Conservation (phyloP, 305 asterid genomes). For the Rubia balearica region DNA sequence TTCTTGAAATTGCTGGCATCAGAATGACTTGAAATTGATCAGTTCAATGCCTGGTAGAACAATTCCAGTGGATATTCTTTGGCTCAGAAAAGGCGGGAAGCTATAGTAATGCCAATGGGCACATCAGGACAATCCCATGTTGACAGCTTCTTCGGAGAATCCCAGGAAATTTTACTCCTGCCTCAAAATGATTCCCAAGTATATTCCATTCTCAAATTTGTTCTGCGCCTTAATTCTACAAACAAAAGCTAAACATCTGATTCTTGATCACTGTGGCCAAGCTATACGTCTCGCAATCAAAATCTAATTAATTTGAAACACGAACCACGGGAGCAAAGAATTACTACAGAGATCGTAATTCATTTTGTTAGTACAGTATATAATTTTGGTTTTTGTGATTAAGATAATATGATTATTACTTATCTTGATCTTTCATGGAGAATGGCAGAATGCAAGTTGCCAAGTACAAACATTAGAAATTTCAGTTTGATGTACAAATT, state of each 20-base stretch:
- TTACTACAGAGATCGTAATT: neutral
- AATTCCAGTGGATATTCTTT: constrained; percentile 17
- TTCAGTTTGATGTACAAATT: neutral
- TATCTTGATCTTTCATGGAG: neutral
- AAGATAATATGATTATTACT: neutral
- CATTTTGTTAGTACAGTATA: neutral
- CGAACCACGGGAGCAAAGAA: neutral
- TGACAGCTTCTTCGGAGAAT: constrained; percentile 7
- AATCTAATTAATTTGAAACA: no score
- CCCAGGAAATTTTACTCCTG: neutral
- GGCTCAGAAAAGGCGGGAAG: constrained; percentile 6
- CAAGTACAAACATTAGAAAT: neutral
- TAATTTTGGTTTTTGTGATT: neutral
- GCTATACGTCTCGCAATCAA: no score
- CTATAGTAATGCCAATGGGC: neutral
- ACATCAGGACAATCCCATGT: constrained; percentile 7
- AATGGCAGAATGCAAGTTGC: neutral
- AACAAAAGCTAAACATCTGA: neutral
- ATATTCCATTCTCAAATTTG: neutral
- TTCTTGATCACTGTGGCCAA: neutral
- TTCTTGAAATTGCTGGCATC: no score
- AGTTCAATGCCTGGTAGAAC: neutral
- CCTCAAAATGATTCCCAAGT: neutral
- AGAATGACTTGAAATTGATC: neutral
- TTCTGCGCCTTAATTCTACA: neutral